Evolutionary conservation across 2,329 filamentous ascomycete species (phyloP), one percentile per base, ranked within the genome.

Genomic region (Curvularia spicifera): DNA sequence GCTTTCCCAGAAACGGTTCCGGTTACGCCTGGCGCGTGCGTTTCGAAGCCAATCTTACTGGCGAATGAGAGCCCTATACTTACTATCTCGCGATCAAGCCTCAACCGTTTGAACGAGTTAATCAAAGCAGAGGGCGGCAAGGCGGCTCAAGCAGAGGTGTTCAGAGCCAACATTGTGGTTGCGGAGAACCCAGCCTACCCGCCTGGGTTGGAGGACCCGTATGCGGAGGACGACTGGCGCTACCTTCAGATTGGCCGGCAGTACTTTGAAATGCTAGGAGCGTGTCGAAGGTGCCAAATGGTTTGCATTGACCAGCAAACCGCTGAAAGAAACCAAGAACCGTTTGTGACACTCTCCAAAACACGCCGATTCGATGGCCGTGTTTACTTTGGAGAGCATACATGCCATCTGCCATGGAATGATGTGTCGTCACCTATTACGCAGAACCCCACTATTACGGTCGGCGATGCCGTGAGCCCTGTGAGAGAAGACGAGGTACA

Each of bases 41-140:
- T 70, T 66, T 72, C 73, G 53, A 75, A 83, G 51, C 85, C 87
- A 3, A 93, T 98, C 33, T 80, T 95, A 0, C 81, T 99, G 3
- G 91, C 93, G 24, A 99, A 99, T 73, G 95, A 98, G 76, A 96
- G 92, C 52, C 94, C 95, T 0, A 96, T 99, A 44, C 84, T 99
- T 0, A 85, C 91, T 46, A 89, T 98, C 55, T 92, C 91, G 20
- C 84, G 87, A 53, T 87, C 90, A 9, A 97, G 93, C 66, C 84
- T 98, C 47, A 87, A 91, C 46, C 84, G 84, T 2, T 79, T 98
- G 7, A 98, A 98, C 70, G 80, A 84, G 59, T 81, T 86, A 12
- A 95, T 98, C 66, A 83, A 79, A 52, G 76, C 78, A 4, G 82
- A 79, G n/a, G 85, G 85, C 20, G 86, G 86, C n/a, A 87, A 84